phyloP scores from a whole-genome alignment of 2,329 filamentous ascomycete species.

The Fusarium gaditjirri region DNA sequence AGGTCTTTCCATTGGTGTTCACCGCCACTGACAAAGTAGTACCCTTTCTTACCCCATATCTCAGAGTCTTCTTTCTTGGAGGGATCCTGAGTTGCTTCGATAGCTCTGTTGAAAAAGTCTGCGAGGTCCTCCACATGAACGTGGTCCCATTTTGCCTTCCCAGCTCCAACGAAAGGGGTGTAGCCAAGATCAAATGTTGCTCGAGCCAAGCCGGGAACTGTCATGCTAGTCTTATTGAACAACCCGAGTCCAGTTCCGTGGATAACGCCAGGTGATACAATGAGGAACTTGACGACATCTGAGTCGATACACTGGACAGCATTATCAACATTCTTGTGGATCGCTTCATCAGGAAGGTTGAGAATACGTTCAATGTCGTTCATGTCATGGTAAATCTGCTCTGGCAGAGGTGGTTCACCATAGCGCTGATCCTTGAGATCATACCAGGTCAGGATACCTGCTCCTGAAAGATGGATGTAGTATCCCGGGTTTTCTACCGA shows the following conservation, averaged over 20 bases:
- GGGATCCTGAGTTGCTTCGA: slow-evolving; percentile 64
- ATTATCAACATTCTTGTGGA: slow-evolving; percentile 76
- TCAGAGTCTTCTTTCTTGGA: slow-evolving; percentile 66
- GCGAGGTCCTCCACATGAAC: slow-evolving; percentile 64
- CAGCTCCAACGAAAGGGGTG: slow-evolving; percentile 56
- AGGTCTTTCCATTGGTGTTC: slow-evolving; percentile 72
- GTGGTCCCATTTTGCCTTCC: slow-evolving; percentile 62
- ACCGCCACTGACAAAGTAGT: slow-evolving; percentile 69
- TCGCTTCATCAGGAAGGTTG: slow-evolving; percentile 64
- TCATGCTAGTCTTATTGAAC: slow-evolving; percentile 60
- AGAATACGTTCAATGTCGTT: slow-evolving; percentile 66
- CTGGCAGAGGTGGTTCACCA: slow-evolving; percentile 56
- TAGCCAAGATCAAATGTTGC: slow-evolving; percentile 56
- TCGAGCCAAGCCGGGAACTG: slow-evolving; percentile 57
- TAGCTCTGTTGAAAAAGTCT: slow-evolving; percentile 55
- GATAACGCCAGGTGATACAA: slow-evolving; percentile 62
- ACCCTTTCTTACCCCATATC: slow-evolving; percentile 70
- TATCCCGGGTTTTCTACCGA: slow-evolving; percentile 57
- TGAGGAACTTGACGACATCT: slow-evolving; percentile 54
- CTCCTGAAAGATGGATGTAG: slow-evolving; percentile 63
- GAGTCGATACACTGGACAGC: slow-evolving; percentile 63
- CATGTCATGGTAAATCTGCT: slow-evolving; percentile 67
- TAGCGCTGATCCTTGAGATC: slow-evolving; percentile 55
- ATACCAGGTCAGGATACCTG: slow-evolving; percentile 59
- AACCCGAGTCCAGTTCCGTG: slow-evolving; percentile 62